These are phyloP conservation scores for Arachnomyces sp. DNA, from an alignment of 2,329 filamentous ascomycete genomes.

Conservation along the genomic window DNA sequence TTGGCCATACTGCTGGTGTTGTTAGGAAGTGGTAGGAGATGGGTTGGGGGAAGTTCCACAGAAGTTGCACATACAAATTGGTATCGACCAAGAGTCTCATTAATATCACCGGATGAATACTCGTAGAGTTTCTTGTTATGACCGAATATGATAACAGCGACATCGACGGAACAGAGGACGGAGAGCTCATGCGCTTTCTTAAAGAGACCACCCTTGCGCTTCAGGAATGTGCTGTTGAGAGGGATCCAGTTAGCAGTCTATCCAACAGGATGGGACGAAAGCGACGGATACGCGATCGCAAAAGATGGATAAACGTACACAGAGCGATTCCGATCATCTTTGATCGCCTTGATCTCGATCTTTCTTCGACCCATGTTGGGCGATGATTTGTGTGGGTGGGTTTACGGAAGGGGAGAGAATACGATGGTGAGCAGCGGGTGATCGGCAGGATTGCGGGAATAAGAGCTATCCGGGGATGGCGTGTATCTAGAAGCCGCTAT, in stretches of 20 bases:
- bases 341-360: constrained; percentile 99
- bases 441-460: background rate
- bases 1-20: constrained; percentile 62
- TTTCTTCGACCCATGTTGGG: constrained; percentile 85
- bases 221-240: constrained; percentile 76
- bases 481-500: background rate
- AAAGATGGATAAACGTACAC: constrained; percentile 59
- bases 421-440: background rate
- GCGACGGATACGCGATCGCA: constrained; percentile 9
- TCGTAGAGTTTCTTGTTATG: constrained; percentile 99
- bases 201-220: constrained; percentile 96
- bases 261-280: constrained; percentile 1
- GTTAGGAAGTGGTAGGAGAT: constrained; percentile 6
- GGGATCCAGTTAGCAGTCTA: background rate
- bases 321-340: constrained; percentile 94
- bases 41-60: background rate
- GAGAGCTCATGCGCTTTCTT: constrained; percentile 99
- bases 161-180: constrained; percentile 94
- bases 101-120: constrained; percentile 90
- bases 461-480: background rate
- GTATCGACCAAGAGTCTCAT: constrained; percentile 77
- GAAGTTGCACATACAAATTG: constrained; percentile 64
- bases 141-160: constrained; percentile 96
- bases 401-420: background rate
- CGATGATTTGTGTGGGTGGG: background rate